Conservation (phyloP, 2,329 filamentous ascomycete species). For the Talaromyces pinophilus region DNA sequence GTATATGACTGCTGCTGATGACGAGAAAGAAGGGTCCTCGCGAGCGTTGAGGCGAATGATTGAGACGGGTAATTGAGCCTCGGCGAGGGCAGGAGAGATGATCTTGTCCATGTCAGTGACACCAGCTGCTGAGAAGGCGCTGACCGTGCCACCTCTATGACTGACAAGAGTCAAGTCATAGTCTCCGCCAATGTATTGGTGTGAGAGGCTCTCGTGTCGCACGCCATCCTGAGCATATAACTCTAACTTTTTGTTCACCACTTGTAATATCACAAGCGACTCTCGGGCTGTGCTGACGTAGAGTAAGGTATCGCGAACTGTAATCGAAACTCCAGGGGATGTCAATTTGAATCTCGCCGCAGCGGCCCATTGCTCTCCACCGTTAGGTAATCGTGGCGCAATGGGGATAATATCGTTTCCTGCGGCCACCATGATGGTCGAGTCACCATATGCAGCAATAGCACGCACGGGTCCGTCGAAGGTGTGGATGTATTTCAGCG, state of each 20-base stretch:
- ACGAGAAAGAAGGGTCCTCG: constrained; percentile 23
- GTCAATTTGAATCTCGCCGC: constrained; percentile 45
- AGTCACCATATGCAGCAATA: constrained; percentile 54
- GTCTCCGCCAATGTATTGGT: constrained; percentile 42
- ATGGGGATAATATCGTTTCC: constrained; percentile 49
- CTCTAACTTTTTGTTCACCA: constrained; percentile 38
- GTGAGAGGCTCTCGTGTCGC: constrained; percentile 37
- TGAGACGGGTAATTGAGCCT: constrained; percentile 39
- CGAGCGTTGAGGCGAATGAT: constrained; percentile 34
- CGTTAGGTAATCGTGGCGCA: constrained; percentile 41
- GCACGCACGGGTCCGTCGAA: constrained; percentile 52
- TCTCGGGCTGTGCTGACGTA: constrained; percentile 58
- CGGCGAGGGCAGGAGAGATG: constrained; percentile 33
- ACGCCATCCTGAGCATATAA: constrained; percentile 39
- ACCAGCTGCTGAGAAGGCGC: constrained; percentile 37
- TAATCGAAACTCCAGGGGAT: constrained; percentile 54
- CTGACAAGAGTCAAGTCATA: constrained; percentile 53
- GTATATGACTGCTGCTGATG: constrained; percentile 53
- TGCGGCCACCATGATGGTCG: constrained; percentile 49
- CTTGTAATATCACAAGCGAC: constrained; percentile 53
- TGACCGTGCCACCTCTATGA: constrained; percentile 55
- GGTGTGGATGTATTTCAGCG: constrained; percentile 39
- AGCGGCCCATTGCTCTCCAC: constrained; percentile 45
- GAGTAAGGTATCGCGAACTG: constrained; percentile 49
- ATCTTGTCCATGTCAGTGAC: constrained; percentile 35